These are phyloP conservation scores for Calonectria pseudoreteaudii DNA, from an alignment of 2,329 filamentous ascomycete species.

Conservation along the genomic window DNA sequence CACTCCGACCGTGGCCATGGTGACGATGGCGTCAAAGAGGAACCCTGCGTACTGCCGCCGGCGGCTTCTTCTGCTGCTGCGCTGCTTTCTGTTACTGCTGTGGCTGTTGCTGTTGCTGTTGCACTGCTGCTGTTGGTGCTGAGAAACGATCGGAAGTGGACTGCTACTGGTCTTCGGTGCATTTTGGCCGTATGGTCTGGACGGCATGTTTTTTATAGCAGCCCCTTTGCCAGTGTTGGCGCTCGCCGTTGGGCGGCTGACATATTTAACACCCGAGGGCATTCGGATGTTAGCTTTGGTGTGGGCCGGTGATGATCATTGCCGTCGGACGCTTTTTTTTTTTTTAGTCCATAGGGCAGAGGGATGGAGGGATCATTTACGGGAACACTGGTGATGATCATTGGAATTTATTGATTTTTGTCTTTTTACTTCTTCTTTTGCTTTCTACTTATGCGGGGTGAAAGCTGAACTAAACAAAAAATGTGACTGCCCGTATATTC, in stretches of 20 bases:
- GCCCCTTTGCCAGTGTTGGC: neutral
- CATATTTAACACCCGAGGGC: slow-evolving; percentile 36
- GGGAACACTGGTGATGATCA: neutral
- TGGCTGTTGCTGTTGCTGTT: too few species aligned
- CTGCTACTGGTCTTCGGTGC: neutral
- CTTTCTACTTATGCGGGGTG: neutral
- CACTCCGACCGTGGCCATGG: slow-evolving; percentile 30
- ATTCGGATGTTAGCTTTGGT: slow-evolving; percentile 34
- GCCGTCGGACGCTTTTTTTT: neutral
- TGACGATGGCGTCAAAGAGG: neutral
- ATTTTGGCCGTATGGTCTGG: neutral
- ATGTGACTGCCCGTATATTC: neutral
- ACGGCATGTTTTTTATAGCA: neutral
- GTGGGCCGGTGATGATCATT: neutral
- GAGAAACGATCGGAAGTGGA: neutral
- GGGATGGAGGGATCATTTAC: neutral
- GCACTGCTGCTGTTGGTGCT: neutral
- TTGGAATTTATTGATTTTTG: neutral
- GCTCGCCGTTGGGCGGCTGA: slow-evolving; percentile 1
- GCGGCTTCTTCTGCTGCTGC: neutral
- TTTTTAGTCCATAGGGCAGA: neutral
- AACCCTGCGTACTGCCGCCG: neutral
- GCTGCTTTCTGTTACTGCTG: too few species aligned
- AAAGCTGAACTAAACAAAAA: neutral
- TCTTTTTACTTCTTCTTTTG: neutral